Percentiles rank a stretch among this genome's conserved stretches.
Conservation (phyloP, 192 early-diverging fungal genomes). For the Dimargaris xerosporica region DNA sequence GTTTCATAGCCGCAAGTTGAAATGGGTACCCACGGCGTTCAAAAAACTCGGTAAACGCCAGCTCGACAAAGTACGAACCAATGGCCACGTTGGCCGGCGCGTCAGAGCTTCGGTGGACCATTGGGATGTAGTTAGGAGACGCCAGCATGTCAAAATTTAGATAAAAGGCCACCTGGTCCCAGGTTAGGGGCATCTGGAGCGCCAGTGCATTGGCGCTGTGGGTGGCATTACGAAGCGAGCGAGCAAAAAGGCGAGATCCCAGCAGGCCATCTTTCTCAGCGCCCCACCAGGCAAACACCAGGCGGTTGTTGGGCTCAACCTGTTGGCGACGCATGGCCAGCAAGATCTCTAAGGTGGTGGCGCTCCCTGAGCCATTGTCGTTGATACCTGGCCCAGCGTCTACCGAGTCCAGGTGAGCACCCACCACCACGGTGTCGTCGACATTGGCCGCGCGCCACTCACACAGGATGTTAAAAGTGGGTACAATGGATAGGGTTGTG, state of each 20-base stretch:
- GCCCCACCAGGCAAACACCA: constrained; percentile 60
- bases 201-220: neutral
- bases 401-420: constrained; percentile 50
- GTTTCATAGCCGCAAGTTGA: constrained; percentile 38
- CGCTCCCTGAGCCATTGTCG: constrained; percentile 50
- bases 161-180: constrained; percentile 35
- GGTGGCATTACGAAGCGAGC: constrained; percentile 15
- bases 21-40: constrained; percentile 26
- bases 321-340: constrained; percentile 29
- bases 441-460: constrained; percentile 29
- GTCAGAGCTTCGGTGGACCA: constrained; percentile 44
- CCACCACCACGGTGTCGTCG: constrained; percentile 36
- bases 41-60: constrained; percentile 41
- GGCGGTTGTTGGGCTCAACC: constrained; percentile 32
- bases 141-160: constrained; percentile 63
- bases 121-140: constrained; percentile 52
- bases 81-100: constrained; percentile 31
- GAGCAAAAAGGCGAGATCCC: constrained; percentile 44
- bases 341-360: constrained; percentile 40
- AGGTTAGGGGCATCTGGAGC: constrained; percentile 14
- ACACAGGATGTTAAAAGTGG: constrained; percentile 49
- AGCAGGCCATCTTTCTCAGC: constrained; percentile 55
- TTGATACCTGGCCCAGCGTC: constrained; percentile 52
- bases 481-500: constrained; percentile 30
- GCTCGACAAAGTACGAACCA: constrained; percentile 39